phyloP scores from a whole-genome alignment of 345 rosid species.

The Rubroshorea leprosula region DNA sequence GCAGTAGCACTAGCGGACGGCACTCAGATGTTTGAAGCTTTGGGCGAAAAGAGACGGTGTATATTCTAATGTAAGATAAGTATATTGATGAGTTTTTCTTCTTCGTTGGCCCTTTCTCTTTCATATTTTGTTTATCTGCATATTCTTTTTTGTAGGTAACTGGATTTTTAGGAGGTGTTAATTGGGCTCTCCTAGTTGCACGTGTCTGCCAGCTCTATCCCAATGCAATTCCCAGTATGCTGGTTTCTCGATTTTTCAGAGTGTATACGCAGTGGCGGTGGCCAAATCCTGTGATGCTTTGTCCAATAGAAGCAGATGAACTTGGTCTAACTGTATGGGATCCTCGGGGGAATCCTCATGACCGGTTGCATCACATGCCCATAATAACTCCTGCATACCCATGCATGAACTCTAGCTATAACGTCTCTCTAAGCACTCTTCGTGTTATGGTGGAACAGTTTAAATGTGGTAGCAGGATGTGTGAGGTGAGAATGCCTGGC shows the following conservation, averaged over 20 bases:
- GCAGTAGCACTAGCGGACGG: constrained; percentile 58
- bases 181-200: constrained; percentile 76
- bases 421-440: constrained; percentile 66
- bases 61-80: constrained; percentile 61
- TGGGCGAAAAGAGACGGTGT: constrained; percentile 76
- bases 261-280: constrained; percentile 72
- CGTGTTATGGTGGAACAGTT: constrained; percentile 74
- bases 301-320: constrained; percentile 59
- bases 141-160: constrained; percentile 40
- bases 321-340: constrained; percentile 69
- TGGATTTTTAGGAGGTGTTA: constrained; percentile 76
- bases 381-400: constrained; percentile 83
- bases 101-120: no score
- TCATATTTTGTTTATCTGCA: constrained; percentile 4
- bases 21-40: constrained; percentile 58
- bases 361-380: constrained; percentile 64
- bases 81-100: constrained; percentile 7
- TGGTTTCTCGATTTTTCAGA: constrained; percentile 63
- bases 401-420: constrained; percentile 78
- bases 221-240: constrained; percentile 65
- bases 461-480: constrained; percentile 46
- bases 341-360: constrained; percentile 62
- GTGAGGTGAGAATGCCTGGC: constrained; percentile 36
- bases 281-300: constrained; percentile 82
- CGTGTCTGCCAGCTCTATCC: constrained; percentile 79